Evolutionary conservation across 2,329 filamentous ascomycete genomes (phyloP), one percentile per base, ranked within the genome.

Genomic region (Beauveria sp.): DNA sequence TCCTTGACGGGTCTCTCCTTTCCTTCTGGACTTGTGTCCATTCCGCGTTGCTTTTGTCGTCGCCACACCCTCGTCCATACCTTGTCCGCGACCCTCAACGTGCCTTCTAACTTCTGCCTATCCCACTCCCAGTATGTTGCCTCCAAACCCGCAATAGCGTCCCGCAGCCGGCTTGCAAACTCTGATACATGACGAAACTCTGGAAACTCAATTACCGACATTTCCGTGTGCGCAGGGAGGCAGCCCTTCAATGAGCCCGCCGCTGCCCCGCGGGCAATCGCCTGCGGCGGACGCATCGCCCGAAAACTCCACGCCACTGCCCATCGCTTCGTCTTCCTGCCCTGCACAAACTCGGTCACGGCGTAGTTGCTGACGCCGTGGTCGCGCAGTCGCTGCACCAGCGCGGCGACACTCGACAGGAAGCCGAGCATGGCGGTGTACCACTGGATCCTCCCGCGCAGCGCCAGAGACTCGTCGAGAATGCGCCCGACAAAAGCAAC

Each of bases 371-470:
- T 77, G 43, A 96, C 81, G 0, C 76, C 78, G 10, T 80, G 70
- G 2, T 80, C 74, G 18, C 82, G 81, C 4, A 88, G 77, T 56
- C 80, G 79, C 6, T 86, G 79, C 0, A 96, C 75, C 0, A 88
- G 73, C 0, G 79, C 76, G 1, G 88, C 79, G 3, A 90, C 77
- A 65, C 88, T 92, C 0, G 82, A 80, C 34, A 90, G 77, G 68
- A 96, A 96, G 0, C 93, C 92, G 0, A 97, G 78, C 91, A 97
- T 96, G 59, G 87, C 86, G 1, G 89, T 94, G 72, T 94, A 97
- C 94, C 94, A 99, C 63, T 84, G 83, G 0, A 96, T 85, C 10
- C 80, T 79, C 0, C 82, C 77, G 20, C 78, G 76, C 2, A 91
- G 75, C 0, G 70, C 63, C 0, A 89, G 71, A 40, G 87, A 91